A percentile compares a stretch with the other conserved stretches of the same genome.
These are phyloP conservation scores for Sphenostylis stenocarpa DNA, from an alignment of 306 rosid species.

Conservation along the genomic window DNA sequence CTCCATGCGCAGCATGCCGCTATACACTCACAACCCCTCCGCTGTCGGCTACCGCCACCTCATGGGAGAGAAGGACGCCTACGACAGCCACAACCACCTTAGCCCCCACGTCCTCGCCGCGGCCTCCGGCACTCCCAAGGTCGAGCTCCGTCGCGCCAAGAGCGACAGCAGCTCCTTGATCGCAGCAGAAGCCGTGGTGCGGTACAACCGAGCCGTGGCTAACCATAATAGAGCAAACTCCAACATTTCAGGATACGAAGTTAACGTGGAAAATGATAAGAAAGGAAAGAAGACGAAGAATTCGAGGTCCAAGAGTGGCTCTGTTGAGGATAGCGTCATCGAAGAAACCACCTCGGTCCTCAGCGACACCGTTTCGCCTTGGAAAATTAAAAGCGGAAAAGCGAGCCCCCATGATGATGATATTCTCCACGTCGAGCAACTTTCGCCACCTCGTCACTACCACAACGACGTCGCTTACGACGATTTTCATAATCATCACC, in stretches of 20 bases:
- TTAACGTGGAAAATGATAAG: not conserved
- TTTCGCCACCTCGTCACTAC: not conserved
- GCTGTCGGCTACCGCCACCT: conserved; percentile 76
- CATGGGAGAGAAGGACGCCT: conserved; percentile 72
- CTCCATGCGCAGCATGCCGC: conserved; percentile 91
- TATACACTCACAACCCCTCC: conserved; percentile 64
- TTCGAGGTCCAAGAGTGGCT: conserved; percentile 24
- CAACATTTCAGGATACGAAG: conserved; percentile 37
- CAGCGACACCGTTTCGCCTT: conserved; percentile 30
- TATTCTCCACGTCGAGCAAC: not conserved
- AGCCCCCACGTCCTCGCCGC: conserved; percentile 26
- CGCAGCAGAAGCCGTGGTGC: conserved; percentile 31
- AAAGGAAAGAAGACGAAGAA: not conserved
- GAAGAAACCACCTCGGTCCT: conserved; percentile 17
- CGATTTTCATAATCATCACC: not conserved
- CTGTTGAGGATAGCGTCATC: conserved; percentile 26
- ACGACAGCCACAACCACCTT: conserved; percentile 34
- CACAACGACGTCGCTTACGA: not conserved
- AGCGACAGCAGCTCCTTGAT: conserved; percentile 76
- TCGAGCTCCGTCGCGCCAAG: conserved; percentile 61
- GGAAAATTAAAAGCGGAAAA: conserved; percentile 41
- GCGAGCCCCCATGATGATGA: conserved; percentile 4
- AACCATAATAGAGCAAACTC: conserved; percentile 43
- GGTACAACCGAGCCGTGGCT: not conserved
- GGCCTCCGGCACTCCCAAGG: not conserved